Evolutionary conservation across 2,329 filamentous ascomycete species (phyloP), one percentile per base, ranked within the genome.

Genomic region (Aspergillus fructus): DNA sequence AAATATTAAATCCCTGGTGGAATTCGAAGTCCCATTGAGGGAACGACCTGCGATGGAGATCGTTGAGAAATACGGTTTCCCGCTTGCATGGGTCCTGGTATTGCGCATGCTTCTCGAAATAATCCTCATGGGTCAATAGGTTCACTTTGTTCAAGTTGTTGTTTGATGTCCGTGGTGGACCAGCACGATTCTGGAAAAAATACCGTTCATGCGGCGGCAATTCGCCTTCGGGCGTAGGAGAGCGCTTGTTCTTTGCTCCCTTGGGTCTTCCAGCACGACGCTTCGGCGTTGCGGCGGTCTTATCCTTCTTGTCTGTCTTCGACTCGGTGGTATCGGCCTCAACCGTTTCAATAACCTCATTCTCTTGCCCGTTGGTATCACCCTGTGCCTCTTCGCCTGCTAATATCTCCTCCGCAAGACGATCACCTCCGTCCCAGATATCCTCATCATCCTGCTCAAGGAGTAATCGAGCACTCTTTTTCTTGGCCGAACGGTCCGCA

Each of bases 1-100:
- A 96, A 51, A 97, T 80, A 67, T 90, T 92, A 79, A 96, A 97
- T 21, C 87, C 87, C 71, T 96, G 86, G 5, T 86, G 81, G 15
- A 97, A 83, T 77, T 99, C 94, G 71, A 97, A 97, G 0, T 83
- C 78, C 94, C 94, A 99, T 71, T 97, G 94, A 2, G 88, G 84
- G 71, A 96, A 97, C 0, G 89, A 91, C 59, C 89, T 85, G 45
- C 85, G 80, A 70, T 97, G 93, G 21, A 96, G 76, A 6, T 85
- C 83, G 63, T 89, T 81, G 24, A 99, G 79, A 62, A 89, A 89
- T 17, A 84, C 80, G 50, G 90, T 84, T 62, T 96, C 90, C 3
- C 81, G 75, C 34, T 79, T 78, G 71, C 96, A 93, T 0, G 83
- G 84, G 64, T 96, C 89, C 58, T 81, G 70, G 62, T 86, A 85